Evolutionary conservation across 116 monocot genomes (phyloP).

Genomic region (Dioscorea cayenensis): DNA sequence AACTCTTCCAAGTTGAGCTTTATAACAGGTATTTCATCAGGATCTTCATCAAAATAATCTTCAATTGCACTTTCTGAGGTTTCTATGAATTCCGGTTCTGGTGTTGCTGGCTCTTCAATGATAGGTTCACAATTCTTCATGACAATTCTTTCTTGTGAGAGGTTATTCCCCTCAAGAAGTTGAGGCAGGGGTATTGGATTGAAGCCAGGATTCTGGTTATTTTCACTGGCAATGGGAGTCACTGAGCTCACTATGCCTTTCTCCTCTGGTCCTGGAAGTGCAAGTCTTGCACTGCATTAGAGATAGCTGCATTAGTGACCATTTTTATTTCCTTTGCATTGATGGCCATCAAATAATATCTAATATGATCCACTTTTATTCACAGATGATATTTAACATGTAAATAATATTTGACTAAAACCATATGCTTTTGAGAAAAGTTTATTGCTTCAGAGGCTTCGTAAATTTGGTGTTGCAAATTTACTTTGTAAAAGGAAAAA

Average conservation of each 20-base stretch:
- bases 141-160: neutral
- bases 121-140: slow-evolving; percentile 42
- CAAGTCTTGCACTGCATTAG: slow-evolving; percentile 70
- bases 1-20: slow-evolving; percentile 60
- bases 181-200: slow-evolving; percentile 20
- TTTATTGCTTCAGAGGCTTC: too few species aligned
- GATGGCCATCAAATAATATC: neutral
- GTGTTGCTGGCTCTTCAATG: slow-evolving; percentile 75
- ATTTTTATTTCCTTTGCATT: neutral
- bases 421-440: too few species aligned
- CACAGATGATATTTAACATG: slow-evolving; percentile 3
- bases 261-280: slow-evolving; percentile 76
- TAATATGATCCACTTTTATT: neutral
- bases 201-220: neutral
- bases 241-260: slow-evolving; percentile 30
- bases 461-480: too few species aligned
- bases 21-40: slow-evolving; percentile 76
- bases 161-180: slow-evolving; percentile 26
- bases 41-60: slow-evolving; percentile 67
- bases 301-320: neutral
- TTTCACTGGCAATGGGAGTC: slow-evolving; percentile 10
- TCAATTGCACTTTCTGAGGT: slow-evolving; percentile 54
- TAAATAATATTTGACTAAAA: neutral
- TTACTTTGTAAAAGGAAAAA: too few species aligned
- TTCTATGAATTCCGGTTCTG: slow-evolving; percentile 53